Evolutionary conservation across 2,329 filamentous ascomycete species (phyloP).

Genomic region (Venturia aucupariae): DNA sequence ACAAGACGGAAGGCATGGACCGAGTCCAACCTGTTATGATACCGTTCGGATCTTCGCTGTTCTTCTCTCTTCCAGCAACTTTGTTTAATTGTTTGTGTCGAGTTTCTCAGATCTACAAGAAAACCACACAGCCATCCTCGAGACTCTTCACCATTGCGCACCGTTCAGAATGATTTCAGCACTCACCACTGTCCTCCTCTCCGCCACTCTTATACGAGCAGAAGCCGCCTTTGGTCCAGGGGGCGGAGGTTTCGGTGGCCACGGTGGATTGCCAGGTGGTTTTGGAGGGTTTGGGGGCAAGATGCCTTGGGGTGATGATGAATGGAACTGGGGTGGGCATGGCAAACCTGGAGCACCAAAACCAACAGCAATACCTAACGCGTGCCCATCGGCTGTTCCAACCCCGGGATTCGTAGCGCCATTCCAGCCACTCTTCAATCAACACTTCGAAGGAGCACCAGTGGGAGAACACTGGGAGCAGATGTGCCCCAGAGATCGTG

Average conservation of each 20-base stretch:
- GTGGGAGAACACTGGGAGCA: constrained; percentile 5
- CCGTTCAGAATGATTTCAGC: not conserved
- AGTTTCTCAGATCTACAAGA: not conserved
- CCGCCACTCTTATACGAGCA: not conserved
- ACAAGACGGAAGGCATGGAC: not conserved
- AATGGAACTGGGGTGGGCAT: constrained; percentile 6
- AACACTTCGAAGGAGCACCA: not conserved
- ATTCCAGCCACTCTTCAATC: constrained; percentile 1
- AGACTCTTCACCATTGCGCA: too few relatives aligned
- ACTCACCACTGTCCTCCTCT: not conserved
- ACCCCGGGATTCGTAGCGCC: not conserved
- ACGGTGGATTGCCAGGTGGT: not conserved
- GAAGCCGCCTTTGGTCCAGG: not conserved
- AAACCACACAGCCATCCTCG: not conserved
- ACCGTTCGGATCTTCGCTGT: not conserved
- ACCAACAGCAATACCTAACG: not conserved
- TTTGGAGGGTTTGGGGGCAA: not conserved
- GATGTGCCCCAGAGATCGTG: constrained; percentile 8
- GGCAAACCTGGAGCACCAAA: not conserved
- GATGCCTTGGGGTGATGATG: constrained; percentile 2
- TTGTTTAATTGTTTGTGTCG: not conserved
- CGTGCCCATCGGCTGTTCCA: not conserved
- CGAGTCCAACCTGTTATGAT: not conserved
- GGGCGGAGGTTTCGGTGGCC: not conserved
- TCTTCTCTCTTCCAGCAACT: not conserved